These are phyloP conservation scores for Oryza nivara DNA, from an alignment of 176 grass and related monocot species.

Conservation along the genomic window DNA sequence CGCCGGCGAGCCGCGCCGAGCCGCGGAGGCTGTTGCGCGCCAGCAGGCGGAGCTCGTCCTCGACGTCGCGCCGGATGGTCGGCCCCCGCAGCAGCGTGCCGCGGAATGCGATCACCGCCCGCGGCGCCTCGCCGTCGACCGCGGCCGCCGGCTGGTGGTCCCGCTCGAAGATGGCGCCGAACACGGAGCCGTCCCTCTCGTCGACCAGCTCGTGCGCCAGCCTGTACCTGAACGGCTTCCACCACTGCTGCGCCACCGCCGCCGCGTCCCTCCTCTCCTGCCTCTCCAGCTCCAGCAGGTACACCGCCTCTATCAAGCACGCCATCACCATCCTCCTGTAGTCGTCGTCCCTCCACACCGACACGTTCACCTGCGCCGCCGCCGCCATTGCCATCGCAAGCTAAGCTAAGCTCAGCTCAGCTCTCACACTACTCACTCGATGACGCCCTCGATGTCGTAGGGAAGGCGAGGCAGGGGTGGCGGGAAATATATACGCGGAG, in stretches of 20 bases:
- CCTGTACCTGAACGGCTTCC: slow-evolving; percentile 95
- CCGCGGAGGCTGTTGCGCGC: slow-evolving; percentile 75
- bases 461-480: slow-evolving; percentile 19
- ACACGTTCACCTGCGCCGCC: neutral
- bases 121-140: slow-evolving; percentile 50
- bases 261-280: slow-evolving; percentile 61
- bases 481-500: slow-evolving; percentile 40
- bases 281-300: slow-evolving; percentile 88
- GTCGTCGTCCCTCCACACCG: slow-evolving; percentile 60
- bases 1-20: slow-evolving; percentile 64
- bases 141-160: slow-evolving; percentile 42
- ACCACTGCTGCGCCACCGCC: slow-evolving; percentile 81
- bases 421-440: neutral
- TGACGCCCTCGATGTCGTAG: slow-evolving; percentile 18
- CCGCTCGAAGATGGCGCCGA: slow-evolving; percentile 83
- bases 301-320: slow-evolving; percentile 85
- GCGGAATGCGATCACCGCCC: slow-evolving; percentile 75
- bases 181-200: slow-evolving; percentile 80
- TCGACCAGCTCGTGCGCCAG: slow-evolving; percentile 72
- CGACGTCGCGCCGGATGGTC: slow-evolving; percentile 74
- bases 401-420: neutral
- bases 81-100: slow-evolving; percentile 74
- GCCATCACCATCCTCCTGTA: slow-evolving; percentile 90
- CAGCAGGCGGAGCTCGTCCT: slow-evolving; percentile 82
- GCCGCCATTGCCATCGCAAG: slow-evolving; percentile 56